Conservation (phyloP, 345 rosid species). For the Euclidium syriacum region DNA sequence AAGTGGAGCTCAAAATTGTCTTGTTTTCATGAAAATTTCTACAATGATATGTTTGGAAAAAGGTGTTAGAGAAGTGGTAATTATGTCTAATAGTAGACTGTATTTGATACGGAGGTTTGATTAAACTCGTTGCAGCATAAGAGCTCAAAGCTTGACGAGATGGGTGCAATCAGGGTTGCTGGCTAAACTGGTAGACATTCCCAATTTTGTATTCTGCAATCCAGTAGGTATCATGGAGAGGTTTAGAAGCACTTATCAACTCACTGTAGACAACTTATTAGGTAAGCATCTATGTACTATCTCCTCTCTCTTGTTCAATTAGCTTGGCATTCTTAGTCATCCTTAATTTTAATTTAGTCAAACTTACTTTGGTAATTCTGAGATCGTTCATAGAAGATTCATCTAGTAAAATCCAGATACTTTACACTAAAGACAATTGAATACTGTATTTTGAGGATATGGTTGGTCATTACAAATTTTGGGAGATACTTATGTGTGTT, state of each 20-base stretch:
- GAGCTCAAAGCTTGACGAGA: conserved; percentile 82
- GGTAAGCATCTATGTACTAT: conserved; percentile 40
- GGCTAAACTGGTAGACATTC: conserved; percentile 48
- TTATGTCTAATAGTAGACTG: background rate
- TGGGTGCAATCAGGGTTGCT: conserved; percentile 82
- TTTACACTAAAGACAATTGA: background rate
- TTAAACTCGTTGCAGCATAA: conserved; percentile 64
- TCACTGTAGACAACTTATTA: conserved; percentile 38
- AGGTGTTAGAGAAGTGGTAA: background rate
- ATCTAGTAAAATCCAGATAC: background rate
- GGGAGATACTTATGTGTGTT: too few relatives aligned
- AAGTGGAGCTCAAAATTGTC: background rate
- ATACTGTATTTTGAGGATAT: background rate
- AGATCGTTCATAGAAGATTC: conserved; percentile 1
- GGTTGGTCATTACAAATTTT: background rate
- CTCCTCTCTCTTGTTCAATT: conserved; percentile 6
- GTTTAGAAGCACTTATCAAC: conserved; percentile 46
- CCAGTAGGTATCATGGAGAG: conserved; percentile 41
- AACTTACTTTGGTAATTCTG: background rate
- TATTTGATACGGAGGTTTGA: conserved; percentile 20
- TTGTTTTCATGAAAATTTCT: background rate
- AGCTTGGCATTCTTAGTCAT: background rate
- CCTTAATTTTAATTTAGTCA: background rate
- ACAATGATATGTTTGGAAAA: background rate
- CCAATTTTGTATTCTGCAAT: conserved; percentile 20